Conservation (phyloP, 805 yeast species). For the Diddensiella santjacobensis region DNA sequence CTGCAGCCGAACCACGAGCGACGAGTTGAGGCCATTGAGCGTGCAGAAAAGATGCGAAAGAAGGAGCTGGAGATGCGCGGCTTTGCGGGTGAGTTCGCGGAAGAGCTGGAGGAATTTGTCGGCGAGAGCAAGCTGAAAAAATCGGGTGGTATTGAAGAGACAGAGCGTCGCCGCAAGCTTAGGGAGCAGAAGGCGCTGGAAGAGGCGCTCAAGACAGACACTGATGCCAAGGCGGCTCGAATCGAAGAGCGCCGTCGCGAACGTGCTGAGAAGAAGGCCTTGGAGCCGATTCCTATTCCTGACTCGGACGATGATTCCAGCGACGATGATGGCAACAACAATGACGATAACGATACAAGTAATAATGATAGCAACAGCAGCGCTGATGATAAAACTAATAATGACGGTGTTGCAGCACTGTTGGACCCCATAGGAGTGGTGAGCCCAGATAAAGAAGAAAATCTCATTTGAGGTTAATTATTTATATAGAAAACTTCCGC, state of each 20-base stretch:
- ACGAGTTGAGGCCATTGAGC: slow-evolving; percentile 82
- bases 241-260: slow-evolving; percentile 17
- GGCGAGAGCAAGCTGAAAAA: slow-evolving; percentile 70
- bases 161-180: slow-evolving; percentile 62
- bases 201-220: slow-evolving; percentile 30
- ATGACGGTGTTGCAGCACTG: neutral
- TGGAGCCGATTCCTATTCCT: slow-evolving; percentile 12
- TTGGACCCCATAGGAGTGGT: neutral
- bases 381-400: too few species aligned
- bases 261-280: slow-evolving; percentile 17
- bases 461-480: too few species aligned
- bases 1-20: slow-evolving; percentile 79
- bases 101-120: slow-evolving; percentile 82
- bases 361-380: neutral
- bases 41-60: slow-evolving; percentile 77
- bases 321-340: slow-evolving; percentile 8
- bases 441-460: too few species aligned
- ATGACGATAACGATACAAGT: neutral
- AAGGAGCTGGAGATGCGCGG: slow-evolving; percentile 56
- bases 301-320: slow-evolving; percentile 13
- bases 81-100: slow-evolving; percentile 64
- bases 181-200: slow-evolving; percentile 72
- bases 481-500: too few species aligned
- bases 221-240: slow-evolving; percentile 23
- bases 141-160: slow-evolving; percentile 86